phyloP scores from a whole-genome alignment of 768 basidiomycete species.

The Boletus speciosus region DNA sequence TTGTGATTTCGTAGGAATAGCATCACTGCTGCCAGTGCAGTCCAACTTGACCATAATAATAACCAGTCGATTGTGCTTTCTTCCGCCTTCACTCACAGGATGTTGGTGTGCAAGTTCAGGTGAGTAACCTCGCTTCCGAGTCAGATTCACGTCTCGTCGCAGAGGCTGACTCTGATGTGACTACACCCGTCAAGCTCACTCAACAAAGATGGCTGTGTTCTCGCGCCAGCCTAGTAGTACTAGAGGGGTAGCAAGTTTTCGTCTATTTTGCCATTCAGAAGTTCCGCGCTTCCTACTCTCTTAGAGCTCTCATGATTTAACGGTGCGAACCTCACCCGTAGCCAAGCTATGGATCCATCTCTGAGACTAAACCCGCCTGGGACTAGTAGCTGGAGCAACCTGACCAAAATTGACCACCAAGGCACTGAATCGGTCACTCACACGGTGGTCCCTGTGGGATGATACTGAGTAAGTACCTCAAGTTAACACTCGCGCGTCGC shows the following conservation, averaged over 20 bases:
- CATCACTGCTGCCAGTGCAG: background rate
- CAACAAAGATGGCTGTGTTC: no score
- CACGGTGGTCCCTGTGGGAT: constrained; percentile 1
- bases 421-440: background rate
- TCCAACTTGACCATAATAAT: background rate
- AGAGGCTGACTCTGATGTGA: background rate
- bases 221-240: no score
- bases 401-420: background rate
- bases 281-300: background rate
- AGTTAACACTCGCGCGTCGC: background rate
- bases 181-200: no score
- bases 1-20: constrained; percentile 23
- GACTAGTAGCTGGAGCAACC: background rate
- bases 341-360: background rate
- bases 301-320: background rate
- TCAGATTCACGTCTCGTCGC: background rate
- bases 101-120: background rate
- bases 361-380: background rate
- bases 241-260: no score
- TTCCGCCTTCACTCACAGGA: no score
- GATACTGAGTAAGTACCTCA: background rate
- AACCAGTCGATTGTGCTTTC: no score
- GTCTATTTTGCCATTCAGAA: background rate
- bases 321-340: background rate
- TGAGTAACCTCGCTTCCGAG: background rate